These are phyloP conservation scores for Suillus spraguei DNA, from an alignment of 768 basidiomycete genomes.

Conservation along the genomic window DNA sequence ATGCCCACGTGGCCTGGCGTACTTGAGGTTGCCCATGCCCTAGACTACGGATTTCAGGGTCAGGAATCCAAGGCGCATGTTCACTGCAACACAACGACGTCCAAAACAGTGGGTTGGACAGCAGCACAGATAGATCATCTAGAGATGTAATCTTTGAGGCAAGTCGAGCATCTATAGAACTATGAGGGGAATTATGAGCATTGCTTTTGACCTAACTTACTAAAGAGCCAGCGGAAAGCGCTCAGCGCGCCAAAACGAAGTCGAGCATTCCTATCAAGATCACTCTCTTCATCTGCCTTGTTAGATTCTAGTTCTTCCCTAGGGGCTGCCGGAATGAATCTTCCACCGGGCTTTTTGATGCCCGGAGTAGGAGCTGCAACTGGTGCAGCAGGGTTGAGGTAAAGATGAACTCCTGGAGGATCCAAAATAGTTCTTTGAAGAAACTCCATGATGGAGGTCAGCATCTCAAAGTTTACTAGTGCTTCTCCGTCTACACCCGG, in stretches of 20 bases:
- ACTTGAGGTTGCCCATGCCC: constrained; percentile 72
- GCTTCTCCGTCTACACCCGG: constrained; percentile 12
- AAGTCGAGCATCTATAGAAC: constrained; percentile 15
- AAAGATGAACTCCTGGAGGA: constrained; percentile 58
- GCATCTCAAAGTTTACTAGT: constrained; percentile 17
- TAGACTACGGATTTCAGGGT: constrained; percentile 43
- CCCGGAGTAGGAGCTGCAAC: constrained; percentile 25
- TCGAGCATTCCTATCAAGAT: constrained; percentile 69
- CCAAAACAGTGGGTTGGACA: constrained; percentile 60
- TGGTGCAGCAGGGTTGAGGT: constrained; percentile 56
- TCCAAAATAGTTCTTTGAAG: constrained; percentile 58
- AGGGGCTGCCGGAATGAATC: constrained; percentile 30
- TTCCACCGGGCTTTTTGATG: constrained; percentile 34
- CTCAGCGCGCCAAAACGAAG: constrained; percentile 71
- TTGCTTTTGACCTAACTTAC: constrained; percentile 39
- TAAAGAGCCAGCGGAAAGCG: constrained; percentile 61
- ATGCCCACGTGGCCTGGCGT: constrained; percentile 71
- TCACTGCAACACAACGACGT: constrained; percentile 51
- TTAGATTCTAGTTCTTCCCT: constrained; percentile 34
- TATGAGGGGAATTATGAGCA: background rate
- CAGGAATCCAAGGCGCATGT: constrained; percentile 40
- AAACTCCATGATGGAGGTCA: constrained; percentile 49
- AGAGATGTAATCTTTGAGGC: constrained; percentile 1
- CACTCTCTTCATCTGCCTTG: constrained; percentile 59
- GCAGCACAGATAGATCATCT: constrained; percentile 41